phyloP scores from a whole-genome alignment of 2,329 filamentous ascomycete genomes.

The Epichloe amarillans region DNA sequence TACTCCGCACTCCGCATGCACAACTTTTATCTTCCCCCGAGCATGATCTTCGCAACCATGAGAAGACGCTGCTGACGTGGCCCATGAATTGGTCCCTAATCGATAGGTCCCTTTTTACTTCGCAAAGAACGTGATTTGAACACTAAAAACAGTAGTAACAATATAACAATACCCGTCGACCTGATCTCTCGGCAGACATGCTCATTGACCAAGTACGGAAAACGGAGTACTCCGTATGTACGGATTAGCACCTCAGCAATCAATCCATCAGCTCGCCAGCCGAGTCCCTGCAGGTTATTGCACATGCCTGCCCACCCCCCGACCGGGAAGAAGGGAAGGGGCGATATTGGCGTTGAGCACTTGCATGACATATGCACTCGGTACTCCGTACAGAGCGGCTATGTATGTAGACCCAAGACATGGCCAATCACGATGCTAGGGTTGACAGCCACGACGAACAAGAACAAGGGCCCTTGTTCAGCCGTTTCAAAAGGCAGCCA shows the following conservation, averaged over 20 bases:
- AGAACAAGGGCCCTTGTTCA: constrained; percentile 15
- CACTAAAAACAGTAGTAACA: background rate
- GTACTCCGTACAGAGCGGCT: constrained; percentile 21
- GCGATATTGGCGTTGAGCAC: constrained; percentile 11
- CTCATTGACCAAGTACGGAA: background rate
- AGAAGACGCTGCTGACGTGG: background rate
- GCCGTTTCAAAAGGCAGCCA: constrained; percentile 16
- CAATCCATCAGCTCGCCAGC: background rate
- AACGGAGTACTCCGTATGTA: background rate
- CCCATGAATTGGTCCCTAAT: background rate
- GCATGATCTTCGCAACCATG: background rate
- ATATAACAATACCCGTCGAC: background rate
- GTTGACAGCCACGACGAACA: constrained; percentile 8
- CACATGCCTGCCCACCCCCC: constrained; percentile 1
- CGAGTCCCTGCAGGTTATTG: constrained; percentile 16
- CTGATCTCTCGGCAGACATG: background rate
- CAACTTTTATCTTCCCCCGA: no score
- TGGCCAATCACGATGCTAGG: constrained; percentile 17
- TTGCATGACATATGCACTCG: constrained; percentile 21
- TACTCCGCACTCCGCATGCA: background rate
- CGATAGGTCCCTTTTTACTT: no score
- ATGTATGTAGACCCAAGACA: constrained; percentile 22
- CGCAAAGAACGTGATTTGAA: background rate
- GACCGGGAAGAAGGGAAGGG: constrained; percentile 5
- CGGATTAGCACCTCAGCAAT: background rate